Base-by-base conservation (phyloP, 2,329 filamentous ascomycete genomes). In the Clarireedia paspali region DNA sequence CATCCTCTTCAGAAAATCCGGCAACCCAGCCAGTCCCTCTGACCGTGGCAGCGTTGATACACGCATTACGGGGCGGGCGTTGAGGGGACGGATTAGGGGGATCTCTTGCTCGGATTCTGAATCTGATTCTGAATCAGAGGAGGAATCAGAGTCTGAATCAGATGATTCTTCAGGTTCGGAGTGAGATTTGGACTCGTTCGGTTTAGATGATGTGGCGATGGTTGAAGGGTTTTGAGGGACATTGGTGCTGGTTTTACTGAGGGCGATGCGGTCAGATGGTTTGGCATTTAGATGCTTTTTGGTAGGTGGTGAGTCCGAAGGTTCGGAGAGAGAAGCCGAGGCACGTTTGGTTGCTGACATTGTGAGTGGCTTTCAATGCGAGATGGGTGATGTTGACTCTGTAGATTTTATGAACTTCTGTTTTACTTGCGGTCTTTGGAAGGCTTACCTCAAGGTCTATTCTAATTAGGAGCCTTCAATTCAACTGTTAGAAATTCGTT, bases 61-160 rank as follows among this genome's bases (percentile, higher is more conserved):
- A 36, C 60, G 56, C 40, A 59, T 60, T 9, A 50, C 27, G 27
- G 62, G 61, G n/a, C 58, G 58, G 50, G 63, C 52, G 49, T 63
- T 62, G 1, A 55, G 38, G 1, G 52, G 52, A 4, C 52, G 38
- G 17, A 55, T 55, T 27, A 55, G 38, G 9, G 24, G 56, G 26
- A 63, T 60, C 40, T 56, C 57, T 49, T 56, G 34, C 27, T 50
- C 48, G 20, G 36, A 38, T 30, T 56, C 54, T 7, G 38, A 38
- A 0, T 52, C 54, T 20, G 34, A 36, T 2, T 52, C 54, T 2
- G 27, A 30, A 3, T 10, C 20, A 20, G 38, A 42, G 20, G 47
- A 53, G 12, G 30, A 24, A 4, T 24, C 20, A 12, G 44, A 20
- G 36, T 27, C 27, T 6, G 52, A 55, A 10, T 38, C 26, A 24